Evolutionary conservation across 2,329 filamentous ascomycete species (phyloP), one percentile per base, ranked within the genome.

Genomic region (Fusarium vanettenii): DNA sequence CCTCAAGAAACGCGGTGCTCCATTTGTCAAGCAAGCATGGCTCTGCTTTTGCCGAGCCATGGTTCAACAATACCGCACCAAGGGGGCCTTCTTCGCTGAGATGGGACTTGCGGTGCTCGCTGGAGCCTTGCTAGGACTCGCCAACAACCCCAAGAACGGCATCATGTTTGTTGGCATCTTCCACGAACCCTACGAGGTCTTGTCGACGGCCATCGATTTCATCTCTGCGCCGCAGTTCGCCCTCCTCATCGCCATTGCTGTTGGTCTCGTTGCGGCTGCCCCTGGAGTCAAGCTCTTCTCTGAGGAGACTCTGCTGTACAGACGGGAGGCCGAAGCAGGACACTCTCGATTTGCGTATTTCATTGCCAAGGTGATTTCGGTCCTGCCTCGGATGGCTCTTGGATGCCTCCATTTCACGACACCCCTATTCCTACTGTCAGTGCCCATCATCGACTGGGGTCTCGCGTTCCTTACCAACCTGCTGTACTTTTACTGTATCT

Each of bases 401-500:
- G 86, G 84, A 1, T 87, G 86, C 66, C 77, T 90, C 59, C 89
- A 91, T 78, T 90, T 91, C 79, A 86, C 88, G 1, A 85, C 87
- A 5, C 81, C 88, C 20, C 80, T 90, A 16, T 82, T 87, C 41
- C 72, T 89, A 2, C 83, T 90, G 9, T 82, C 85, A 1, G 85
- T 84, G 5, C 88, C 89, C 2, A 81, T 86, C 25, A 89, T 90
- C 20, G 76, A 78, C n/a, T 91, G 86, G 81, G 78, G 79, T 25
- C 78, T 84, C 11, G 86, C 87, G 29, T 90, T 88, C 76, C 63
- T 83, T 16, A 85, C 84, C 8, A 90, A 90, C 66, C 75, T 90
- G 55, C 70, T 87, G 11, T 91, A 90, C 80, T 90, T 90, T 75
- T 91, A 87, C 81, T 87, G 87, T 75, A 88, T 91, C 60, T 91